Base-by-base conservation (phyloP, 2,329 filamentous ascomycete genomes). In the Didymosphaeria variabile region DNA sequence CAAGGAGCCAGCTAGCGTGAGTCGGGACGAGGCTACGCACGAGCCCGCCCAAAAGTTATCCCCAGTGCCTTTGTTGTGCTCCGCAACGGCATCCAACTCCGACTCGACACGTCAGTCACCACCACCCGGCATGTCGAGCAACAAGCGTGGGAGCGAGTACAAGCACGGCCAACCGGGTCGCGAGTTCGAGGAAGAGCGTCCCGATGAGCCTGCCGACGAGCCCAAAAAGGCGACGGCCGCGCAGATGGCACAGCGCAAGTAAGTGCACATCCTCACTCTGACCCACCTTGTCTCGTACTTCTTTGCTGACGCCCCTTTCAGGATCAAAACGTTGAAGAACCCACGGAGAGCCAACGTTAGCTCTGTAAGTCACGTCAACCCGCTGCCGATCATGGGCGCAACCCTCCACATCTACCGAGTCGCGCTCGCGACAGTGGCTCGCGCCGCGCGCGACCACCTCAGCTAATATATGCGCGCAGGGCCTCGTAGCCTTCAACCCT, bases 231-330 rank as follows among this genome's bases (percentile, higher is more conserved):
- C 85, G 36, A 86, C 84, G 31, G 84, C 84, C 42, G 84, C 84
- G 42, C 84, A 86, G 74, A 54, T 86, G 75, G 84, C 85, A 34
- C 77, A 74, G 61, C 81, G 85, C 77, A 86, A 82, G 85, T 86
- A 79, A 81, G 85, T 86, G 50, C n/a, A 23, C 38, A 21, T 7
- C 19, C 38, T 36, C n/a, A 55, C 19, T 15, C 26, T 21, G 26
- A 34, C 38, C 17, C 38, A 23, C 26, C 56, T 45, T 21, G 53
- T 36, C 12, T 45, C 8, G 26, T 13, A 29, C 53, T 19, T 36
- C n/a, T 36, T 46, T 21, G 17, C 49, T 61, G 29, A 61, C 49
- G n/a, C 17, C 40, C 19, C 7, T 17, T 52, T 29, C 29, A 61
- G 59, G 34, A 58, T 61, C 23, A 61, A 58, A 10, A 17, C 42